phyloP scores from a whole-genome alignment of 2,329 filamentous ascomycete species.

The Neocucurbitaria cava region DNA sequence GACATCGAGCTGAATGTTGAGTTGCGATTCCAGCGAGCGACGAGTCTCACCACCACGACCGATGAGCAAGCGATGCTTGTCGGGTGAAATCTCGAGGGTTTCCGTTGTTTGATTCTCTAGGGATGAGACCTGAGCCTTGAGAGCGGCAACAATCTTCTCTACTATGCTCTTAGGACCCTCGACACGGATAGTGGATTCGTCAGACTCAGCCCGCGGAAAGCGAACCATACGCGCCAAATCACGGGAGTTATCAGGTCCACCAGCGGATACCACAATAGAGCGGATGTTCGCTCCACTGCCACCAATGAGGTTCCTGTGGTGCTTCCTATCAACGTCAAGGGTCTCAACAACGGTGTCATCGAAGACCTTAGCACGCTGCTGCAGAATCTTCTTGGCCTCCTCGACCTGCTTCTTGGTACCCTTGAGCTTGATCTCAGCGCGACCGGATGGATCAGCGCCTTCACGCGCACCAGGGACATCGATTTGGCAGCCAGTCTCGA shows the following conservation, averaged over 20 bases:
- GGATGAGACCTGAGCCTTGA: conserved; percentile 81
- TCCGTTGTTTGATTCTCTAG: conserved; percentile 83
- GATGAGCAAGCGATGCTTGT: conserved; percentile 91
- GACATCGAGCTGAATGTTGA: conserved; percentile 87
- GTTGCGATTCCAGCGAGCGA: conserved; percentile 82
- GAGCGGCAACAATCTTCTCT: conserved; percentile 84
- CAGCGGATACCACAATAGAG: conserved; percentile 84
- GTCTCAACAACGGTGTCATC: conserved; percentile 87
- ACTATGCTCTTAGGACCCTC: conserved; percentile 86
- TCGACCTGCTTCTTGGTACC: conserved; percentile 91
- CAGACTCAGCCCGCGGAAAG: conserved; percentile 88
- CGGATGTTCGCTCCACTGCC: conserved; percentile 83
- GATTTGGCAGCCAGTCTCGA: conserved; percentile 84
- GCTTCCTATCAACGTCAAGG: conserved; percentile 91
- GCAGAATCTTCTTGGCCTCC: conserved; percentile 87
- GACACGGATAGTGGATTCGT: conserved; percentile 83
- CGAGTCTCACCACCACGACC: conserved; percentile 89
- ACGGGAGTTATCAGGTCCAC: conserved; percentile 85
- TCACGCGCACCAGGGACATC: conserved; percentile 87
- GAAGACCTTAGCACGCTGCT: conserved; percentile 85
- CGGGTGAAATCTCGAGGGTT: conserved; percentile 79
- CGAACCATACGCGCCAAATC: conserved; percentile 88
- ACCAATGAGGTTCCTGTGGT: conserved; percentile 90
- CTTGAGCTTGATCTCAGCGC: conserved; percentile 88
- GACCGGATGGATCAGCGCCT: conserved; percentile 66